Evolutionary conservation across 2,329 filamentous ascomycete genomes (phyloP).

Genomic region (Neonectria neomacrospora): DNA sequence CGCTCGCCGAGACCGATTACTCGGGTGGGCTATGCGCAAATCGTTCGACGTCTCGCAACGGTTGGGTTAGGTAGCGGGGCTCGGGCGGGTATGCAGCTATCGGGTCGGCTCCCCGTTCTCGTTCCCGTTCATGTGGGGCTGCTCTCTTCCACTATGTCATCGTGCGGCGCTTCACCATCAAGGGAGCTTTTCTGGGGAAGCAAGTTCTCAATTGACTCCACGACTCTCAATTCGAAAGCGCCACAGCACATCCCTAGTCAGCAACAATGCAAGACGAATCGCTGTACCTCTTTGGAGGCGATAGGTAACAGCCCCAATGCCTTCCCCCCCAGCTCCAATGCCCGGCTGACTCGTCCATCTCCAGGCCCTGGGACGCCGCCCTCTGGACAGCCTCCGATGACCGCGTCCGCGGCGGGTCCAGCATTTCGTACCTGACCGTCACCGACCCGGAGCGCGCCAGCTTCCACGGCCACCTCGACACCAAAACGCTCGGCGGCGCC

Average conservation of each 20-base stretch:
- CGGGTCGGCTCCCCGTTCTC: neutral
- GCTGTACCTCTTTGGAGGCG: slow-evolving; percentile 55
- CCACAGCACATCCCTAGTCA: neutral
- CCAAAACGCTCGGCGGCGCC: slow-evolving; percentile 78
- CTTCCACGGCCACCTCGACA: slow-evolving; percentile 79
- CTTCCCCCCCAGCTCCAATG: neutral
- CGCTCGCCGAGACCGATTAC: neutral
- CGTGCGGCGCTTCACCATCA: neutral
- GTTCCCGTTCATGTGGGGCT: neutral
- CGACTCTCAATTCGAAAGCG: slow-evolving; percentile 8
- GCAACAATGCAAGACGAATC: slow-evolving; percentile 34
- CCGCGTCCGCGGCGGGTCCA: slow-evolving; percentile 79
- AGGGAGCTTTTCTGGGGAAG: neutral
- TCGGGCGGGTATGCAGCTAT: slow-evolving; percentile 1
- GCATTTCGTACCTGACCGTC: slow-evolving; percentile 62
- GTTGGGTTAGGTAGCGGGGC: slow-evolving; percentile 12
- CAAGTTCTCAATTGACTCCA: neutral
- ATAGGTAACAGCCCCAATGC: slow-evolving; percentile 47
- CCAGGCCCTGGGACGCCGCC: slow-evolving; percentile 66
- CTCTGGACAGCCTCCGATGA: slow-evolving; percentile 80
- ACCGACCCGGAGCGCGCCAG: slow-evolving; percentile 54
- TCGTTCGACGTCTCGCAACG: neutral
- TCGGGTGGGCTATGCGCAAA: neutral
- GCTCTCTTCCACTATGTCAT: slow-evolving; percentile 18
- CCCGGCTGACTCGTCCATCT: neutral